Base-by-base conservation (phyloP, 2,329 filamentous ascomycete species). In the Aspergillus oerlinghausenensis region DNA sequence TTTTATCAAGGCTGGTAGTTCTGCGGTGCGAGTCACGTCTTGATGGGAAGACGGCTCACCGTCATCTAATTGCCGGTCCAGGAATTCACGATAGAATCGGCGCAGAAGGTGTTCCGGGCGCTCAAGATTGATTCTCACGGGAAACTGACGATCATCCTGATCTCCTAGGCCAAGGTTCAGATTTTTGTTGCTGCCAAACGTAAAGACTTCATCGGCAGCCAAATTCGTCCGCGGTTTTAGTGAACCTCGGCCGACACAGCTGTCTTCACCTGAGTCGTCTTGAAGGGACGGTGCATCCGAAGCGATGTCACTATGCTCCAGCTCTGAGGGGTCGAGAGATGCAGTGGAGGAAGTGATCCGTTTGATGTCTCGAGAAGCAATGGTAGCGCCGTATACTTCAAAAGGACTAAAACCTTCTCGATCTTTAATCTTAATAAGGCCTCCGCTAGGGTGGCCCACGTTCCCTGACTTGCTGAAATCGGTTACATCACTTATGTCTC, bases 141-240 rank as follows among this genome's bases (percentile, higher is more conserved):
- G 94, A 66, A 88, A 96, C 62, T 97, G 92, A 3, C 94, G 86
- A 69, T 99, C 93, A 70, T 97, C 92, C 67, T 95, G 88, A 69
- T 99, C 92, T n/a, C 92, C 92, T 58, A 97, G 88, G 1, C 94
- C 94, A 23, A 99, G 82, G 0, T 90, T 94, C 9, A 96, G 76
- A 65, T 99, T 99, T 69, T 94, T 95, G 75, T 97, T 99, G 74
- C 92, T 97, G 51, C 94, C 94, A 74, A 97, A 97, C 1, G 91
- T 88, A 67, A 91, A 97, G 0, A 97, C 78, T 69, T 99, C 94
- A 66, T 96, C 90, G 8, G 91, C 93, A 23, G 78, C 72, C 26
- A 87, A 63, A 63, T 70, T 72, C 26, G 72, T 67, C 35, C 67
- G 64, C 11, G 72, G 69, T 49, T 70, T 70, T 38, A 75, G 55